These are phyloP conservation scores for Vanderwaltozyma tropicalis DNA, from an alignment of 805 yeast species.

Conservation along the genomic window DNA sequence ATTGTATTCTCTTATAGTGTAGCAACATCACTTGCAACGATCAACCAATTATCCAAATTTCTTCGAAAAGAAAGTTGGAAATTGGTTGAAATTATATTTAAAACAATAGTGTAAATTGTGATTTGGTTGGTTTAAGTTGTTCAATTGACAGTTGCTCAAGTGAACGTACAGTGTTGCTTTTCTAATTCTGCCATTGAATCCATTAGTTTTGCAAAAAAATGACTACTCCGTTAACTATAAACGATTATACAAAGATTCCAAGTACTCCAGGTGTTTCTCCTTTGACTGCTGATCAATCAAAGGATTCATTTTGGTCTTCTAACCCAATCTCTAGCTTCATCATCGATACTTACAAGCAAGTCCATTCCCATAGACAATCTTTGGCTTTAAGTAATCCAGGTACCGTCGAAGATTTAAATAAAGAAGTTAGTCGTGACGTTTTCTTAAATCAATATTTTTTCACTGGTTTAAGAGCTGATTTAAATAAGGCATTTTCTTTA, in stretches of 20 bases:
- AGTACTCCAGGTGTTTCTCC: slow-evolving; percentile 50
- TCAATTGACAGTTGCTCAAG: too few relatives aligned
- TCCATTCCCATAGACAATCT: slow-evolving; percentile 69
- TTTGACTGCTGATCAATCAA: slow-evolving; percentile 41
- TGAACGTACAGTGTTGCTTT: too few relatives aligned
- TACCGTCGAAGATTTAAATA: slow-evolving; percentile 82
- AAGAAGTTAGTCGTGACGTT: slow-evolving; percentile 90
- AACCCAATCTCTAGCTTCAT: slow-evolving; percentile 75
- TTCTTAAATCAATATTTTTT: slow-evolving; percentile 81
- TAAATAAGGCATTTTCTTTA: slow-evolving; percentile 81
- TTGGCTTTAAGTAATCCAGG: slow-evolving; percentile 87
- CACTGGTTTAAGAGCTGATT: slow-evolving; percentile 93
- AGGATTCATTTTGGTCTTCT: slow-evolving; percentile 55
- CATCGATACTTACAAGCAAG: slow-evolving; percentile 61
- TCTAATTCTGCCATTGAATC: too few relatives aligned
- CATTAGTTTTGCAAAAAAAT: too few relatives aligned
- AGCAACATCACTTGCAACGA: too few relatives aligned
- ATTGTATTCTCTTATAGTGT: too few relatives aligned
- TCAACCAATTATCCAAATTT: too few relatives aligned
- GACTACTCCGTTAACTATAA: slow-evolving; percentile 39
- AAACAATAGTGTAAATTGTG: too few relatives aligned
- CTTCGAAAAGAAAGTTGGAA: too few relatives aligned
- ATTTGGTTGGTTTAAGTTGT: too few relatives aligned
- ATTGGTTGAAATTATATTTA: too few relatives aligned
- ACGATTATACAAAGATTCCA: slow-evolving; percentile 53